These are phyloP conservation scores for Botryotinia calthae DNA, from an alignment of 2,329 filamentous ascomycete genomes.

Conservation along the genomic window DNA sequence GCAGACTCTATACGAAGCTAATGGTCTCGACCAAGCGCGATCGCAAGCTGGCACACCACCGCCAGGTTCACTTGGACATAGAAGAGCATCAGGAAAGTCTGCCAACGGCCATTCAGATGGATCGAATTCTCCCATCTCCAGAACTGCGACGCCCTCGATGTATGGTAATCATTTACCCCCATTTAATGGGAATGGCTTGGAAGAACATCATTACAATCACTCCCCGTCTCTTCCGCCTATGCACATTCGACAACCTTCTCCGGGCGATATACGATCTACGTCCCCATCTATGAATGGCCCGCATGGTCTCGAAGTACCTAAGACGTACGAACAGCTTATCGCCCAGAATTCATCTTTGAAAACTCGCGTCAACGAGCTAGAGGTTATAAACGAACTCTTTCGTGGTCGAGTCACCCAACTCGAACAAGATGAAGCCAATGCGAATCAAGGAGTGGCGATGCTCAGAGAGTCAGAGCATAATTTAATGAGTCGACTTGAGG, in stretches of 20 bases:
- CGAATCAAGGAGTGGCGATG: slow-evolving; percentile 59
- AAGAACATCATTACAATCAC: slow-evolving; percentile 62
- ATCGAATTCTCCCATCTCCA: slow-evolving; percentile 74
- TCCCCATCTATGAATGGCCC: slow-evolving; percentile 48
- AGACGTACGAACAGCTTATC: slow-evolving; percentile 76
- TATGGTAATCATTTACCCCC: slow-evolving; percentile 73
- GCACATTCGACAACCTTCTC: slow-evolving; percentile 56
- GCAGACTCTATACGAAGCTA: slow-evolving; percentile 46
- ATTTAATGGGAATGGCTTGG: slow-evolving; percentile 70
- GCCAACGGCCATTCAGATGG: slow-evolving; percentile 71
- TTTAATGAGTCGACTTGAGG: slow-evolving; percentile 65
- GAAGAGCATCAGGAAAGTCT: slow-evolving; percentile 68
- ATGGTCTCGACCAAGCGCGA: slow-evolving; percentile 57
- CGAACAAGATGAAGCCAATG: slow-evolving; percentile 70
- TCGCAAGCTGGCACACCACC: slow-evolving; percentile 55
- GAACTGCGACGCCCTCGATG: slow-evolving; percentile 74
- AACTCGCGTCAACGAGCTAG: slow-evolving; percentile 90
- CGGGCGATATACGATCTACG: slow-evolving; percentile 49
- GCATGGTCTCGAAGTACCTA: slow-evolving; percentile 66
- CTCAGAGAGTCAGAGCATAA: slow-evolving; percentile 53
- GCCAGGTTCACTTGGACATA: slow-evolving; percentile 53
- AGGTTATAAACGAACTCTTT: slow-evolving; percentile 88
- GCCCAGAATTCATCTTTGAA: slow-evolving; percentile 84
- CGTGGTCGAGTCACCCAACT: slow-evolving; percentile 71
- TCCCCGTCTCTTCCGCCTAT: slow-evolving; percentile 51